These are phyloP conservation scores for Acanthamoeba healyi DNA, from an alignment of 208 protist species.

Conservation along the genomic window DNA sequence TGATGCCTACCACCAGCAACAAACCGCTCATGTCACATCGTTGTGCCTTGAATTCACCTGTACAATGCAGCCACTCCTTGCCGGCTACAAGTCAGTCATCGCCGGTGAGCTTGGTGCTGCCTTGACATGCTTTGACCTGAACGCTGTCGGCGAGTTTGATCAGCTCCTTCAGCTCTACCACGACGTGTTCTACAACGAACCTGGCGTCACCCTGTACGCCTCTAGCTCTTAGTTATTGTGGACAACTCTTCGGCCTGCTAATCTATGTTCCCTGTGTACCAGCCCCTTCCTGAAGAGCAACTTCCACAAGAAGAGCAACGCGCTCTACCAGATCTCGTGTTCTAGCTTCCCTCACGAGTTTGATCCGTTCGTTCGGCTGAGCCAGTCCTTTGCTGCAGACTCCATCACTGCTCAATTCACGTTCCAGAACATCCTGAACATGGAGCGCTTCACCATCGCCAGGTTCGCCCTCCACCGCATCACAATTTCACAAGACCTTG, in stretches of 20 bases:
- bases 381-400: background rate
- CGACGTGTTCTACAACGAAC: background rate
- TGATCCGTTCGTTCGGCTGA: background rate
- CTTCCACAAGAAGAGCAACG: background rate
- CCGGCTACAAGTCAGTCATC: conserved; percentile 40
- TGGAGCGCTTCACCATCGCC: background rate
- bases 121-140: background rate
- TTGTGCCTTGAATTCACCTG: background rate
- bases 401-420: background rate
- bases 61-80: background rate
- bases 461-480: background rate
- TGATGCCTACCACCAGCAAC: too few species aligned
- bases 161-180: background rate
- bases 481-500: background rate
- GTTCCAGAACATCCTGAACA: background rate
- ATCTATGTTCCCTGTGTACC: background rate
- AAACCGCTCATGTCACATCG: too few species aligned
- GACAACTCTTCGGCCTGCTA: too few species aligned
- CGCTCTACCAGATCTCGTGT: background rate
- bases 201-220: background rate
- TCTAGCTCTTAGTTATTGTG: too few species aligned
- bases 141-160: background rate
- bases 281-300: background rate
- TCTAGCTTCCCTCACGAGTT: conserved; percentile 14
- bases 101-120: background rate